Conservation (phyloP, 73 alveolate genomes). For the Symbiodinium pilosum region DNA sequence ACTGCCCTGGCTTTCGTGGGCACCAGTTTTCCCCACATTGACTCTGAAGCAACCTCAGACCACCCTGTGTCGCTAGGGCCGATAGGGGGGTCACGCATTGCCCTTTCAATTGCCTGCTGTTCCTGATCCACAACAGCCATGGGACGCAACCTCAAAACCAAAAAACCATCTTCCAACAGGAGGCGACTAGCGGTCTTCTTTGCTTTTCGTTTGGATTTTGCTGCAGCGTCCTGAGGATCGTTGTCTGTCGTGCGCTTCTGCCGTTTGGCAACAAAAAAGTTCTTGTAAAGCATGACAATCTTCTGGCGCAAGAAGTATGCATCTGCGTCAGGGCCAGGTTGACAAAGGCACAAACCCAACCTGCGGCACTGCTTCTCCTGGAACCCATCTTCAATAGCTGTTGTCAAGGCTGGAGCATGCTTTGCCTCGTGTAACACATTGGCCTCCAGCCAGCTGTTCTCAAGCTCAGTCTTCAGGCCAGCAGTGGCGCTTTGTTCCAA, state of each 20-base stretch:
- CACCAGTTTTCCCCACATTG: background rate
- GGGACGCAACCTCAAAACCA: background rate
- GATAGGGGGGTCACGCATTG: background rate
- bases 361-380: background rate
- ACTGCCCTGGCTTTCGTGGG: too few relatives aligned
- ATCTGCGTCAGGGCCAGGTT: background rate
- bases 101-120: background rate
- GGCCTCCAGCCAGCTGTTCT: background rate
- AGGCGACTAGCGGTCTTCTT: background rate
- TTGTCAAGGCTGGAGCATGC: background rate
- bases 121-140: background rate
- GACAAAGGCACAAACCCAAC: background rate
- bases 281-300: background rate
- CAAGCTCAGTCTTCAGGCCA: background rate
- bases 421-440: background rate
- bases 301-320: background rate
- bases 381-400: background rate
- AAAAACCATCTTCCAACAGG: background rate
- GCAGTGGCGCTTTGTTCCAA: background rate
- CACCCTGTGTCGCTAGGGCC: too few relatives aligned
- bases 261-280: background rate
- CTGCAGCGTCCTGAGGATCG: background rate
- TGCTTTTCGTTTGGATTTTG: background rate
- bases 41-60: background rate
- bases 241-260: background rate